Base-by-base conservation (phyloP, 208 protist genomes). In the Crithidia sp. region DNA sequence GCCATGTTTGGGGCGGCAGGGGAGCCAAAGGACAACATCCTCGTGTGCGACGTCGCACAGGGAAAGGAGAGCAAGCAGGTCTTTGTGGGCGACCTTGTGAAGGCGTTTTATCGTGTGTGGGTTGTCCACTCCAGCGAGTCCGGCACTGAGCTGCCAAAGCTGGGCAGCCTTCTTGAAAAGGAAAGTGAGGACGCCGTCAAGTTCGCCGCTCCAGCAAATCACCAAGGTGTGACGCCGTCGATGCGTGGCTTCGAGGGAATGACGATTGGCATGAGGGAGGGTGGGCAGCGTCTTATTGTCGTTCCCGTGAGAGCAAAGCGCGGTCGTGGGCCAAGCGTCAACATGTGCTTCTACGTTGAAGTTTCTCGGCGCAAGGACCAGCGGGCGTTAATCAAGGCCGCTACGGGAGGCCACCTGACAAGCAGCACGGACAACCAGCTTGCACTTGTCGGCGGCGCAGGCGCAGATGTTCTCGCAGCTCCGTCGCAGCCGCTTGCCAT, bases 211-310 rank as follows among this genome's bases (percentile, higher is more conserved):
- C 89, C 86, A n/a, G 74, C 84, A 5, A 94, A 84, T 71, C 83
- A 94, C 68, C 69, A 88, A 41, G 81, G 76, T 69, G 83, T 93
- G 19, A 82, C 74, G 0, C 12, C 85, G 2, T 58, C 67, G 8
- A 92, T 92, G 88, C 89, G 88, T 56, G 88, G 88, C 0, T 95
- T 95, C 84, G 91, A 95, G 74, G 87, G 88, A 10, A 86, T 92
- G 81, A 40, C 90, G 12, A 77, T 92, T 17, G 91, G 87, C 55
- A 93, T 91, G 86, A 67, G 75, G 17, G 83, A 91, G 81, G 81
- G 79, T 17, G 82, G 81, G 12, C 76, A 82, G 60, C 82, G 88
- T n/a, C 67, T 90, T 19, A 69, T 88, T 45, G 81, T 95, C 10
- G 74, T 95, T 10, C 91, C 88, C 10, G 52, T 67, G 7, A 71